A percentile compares a stretch with the other conserved stretches of the same genome.
Conservation (phyloP, 257 asterid species). For the Cinchona pubescens region DNA sequence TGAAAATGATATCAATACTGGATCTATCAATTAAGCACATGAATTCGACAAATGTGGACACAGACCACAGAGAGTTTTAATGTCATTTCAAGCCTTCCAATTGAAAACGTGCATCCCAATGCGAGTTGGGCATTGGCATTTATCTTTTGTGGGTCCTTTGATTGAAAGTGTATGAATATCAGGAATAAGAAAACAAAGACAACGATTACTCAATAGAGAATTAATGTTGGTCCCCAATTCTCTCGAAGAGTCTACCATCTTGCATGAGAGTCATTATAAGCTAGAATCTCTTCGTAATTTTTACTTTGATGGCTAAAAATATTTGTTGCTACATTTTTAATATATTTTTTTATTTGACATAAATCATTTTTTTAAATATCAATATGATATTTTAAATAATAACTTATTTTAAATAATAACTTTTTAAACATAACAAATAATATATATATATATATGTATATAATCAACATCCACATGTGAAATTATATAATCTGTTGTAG, state of each 20-base stretch:
- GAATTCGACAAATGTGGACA: not conserved
- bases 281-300: no score
- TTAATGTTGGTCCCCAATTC: not conserved
- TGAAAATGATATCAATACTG: not conserved
- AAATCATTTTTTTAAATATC: no score
- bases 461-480: not conserved
- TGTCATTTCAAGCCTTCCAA: not conserved
- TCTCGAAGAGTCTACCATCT: no score
- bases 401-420: no score
- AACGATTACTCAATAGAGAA: not conserved
- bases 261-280: no score
- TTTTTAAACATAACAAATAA: no score
- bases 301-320: no score
- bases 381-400: no score
- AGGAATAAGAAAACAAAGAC: not conserved
- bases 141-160: not conserved
- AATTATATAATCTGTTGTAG: not conserved
- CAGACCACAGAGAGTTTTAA: not conserved
- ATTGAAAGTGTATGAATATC: not conserved
- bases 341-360: no score
- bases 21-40: not conserved
- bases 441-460: no score
- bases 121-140: not conserved
- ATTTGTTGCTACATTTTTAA: no score
- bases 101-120: not conserved